Conservation (phyloP, 352 stramenopile genomes). For the Globisporangium paroecandrum region DNA sequence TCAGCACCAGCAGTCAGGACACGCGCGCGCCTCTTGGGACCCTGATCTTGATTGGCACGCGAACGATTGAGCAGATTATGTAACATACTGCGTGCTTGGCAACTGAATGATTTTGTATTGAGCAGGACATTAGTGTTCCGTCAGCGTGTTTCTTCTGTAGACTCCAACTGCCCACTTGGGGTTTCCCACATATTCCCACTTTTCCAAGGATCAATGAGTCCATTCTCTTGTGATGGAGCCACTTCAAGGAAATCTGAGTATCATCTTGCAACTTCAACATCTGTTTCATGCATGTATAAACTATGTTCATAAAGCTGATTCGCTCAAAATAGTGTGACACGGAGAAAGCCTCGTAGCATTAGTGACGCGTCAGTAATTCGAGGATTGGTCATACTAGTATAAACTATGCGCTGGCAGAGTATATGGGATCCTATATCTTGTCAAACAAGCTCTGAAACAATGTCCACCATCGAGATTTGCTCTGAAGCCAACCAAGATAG, state of each 20-base stretch:
- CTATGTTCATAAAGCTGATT: neutral
- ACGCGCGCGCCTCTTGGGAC: neutral
- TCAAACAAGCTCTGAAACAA: no score
- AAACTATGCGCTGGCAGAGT: no score
- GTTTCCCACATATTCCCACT: neutral
- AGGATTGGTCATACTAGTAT: no score
- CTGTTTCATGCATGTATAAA: neutral
- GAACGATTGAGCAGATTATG: neutral
- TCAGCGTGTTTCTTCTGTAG: neutral
- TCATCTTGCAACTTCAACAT: neutral
- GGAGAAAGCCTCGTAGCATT: no score
- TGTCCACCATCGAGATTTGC: no score
- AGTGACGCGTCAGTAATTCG: no score
- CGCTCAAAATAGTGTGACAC: neutral
- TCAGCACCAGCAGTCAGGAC: neutral
- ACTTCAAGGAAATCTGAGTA: neutral
- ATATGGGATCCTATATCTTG: no score
- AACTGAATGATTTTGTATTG: neutral
- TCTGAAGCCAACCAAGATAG: no score
- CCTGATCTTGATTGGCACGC: neutral
- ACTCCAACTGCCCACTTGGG: neutral
- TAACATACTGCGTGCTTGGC: neutral
- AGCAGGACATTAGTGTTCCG: neutral
- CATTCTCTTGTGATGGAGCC: neutral
- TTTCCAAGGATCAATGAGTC: neutral